These are phyloP conservation scores for Penicillium crystallinum DNA, from an alignment of 495 filamentous ascomycete species.

Conservation along the genomic window DNA sequence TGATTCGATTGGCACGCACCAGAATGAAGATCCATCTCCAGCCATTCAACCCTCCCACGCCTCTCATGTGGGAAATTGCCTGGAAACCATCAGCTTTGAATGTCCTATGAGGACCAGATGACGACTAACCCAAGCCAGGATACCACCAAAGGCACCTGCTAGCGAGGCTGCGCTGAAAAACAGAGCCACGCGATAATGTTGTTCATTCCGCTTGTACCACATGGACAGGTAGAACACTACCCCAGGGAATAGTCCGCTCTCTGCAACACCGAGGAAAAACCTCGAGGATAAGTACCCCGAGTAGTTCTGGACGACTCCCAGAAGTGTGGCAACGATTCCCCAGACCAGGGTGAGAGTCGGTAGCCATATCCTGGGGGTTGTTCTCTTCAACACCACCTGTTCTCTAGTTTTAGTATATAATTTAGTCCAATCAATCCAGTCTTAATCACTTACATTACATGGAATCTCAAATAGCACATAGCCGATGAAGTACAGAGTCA, in stretches of 20 bases:
- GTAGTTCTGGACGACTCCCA: conserved; percentile 63
- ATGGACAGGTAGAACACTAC: conserved; percentile 81
- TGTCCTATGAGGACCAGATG: background rate
- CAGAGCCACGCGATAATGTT: conserved; percentile 65
- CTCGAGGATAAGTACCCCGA: conserved; percentile 59
- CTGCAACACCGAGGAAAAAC: conserved; percentile 35
- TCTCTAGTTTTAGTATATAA: background rate
- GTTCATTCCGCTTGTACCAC: conserved; percentile 75
- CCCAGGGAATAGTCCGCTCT: conserved; percentile 63
- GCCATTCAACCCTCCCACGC: conserved; percentile 58
- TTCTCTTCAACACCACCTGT: conserved; percentile 58
- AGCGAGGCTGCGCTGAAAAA: conserved; percentile 72
- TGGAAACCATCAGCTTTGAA: conserved; percentile 11
- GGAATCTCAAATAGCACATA: conserved; percentile 71
- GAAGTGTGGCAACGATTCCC: conserved; percentile 66
- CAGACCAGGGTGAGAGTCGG: conserved; percentile 50
- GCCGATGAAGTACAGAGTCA: conserved; percentile 72
- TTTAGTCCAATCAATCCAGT: background rate
- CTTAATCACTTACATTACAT: conserved; percentile 46
- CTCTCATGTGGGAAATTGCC: conserved; percentile 55
- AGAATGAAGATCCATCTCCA: conserved; percentile 87
- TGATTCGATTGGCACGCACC: conserved; percentile 15
- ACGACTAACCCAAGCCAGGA: conserved; percentile 54
- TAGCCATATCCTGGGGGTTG: conserved; percentile 60
- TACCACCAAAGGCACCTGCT: conserved; percentile 75